These are phyloP conservation scores for Pichia terricola DNA, from an alignment of 1,139 yeast species.

Conservation along the genomic window DNA sequence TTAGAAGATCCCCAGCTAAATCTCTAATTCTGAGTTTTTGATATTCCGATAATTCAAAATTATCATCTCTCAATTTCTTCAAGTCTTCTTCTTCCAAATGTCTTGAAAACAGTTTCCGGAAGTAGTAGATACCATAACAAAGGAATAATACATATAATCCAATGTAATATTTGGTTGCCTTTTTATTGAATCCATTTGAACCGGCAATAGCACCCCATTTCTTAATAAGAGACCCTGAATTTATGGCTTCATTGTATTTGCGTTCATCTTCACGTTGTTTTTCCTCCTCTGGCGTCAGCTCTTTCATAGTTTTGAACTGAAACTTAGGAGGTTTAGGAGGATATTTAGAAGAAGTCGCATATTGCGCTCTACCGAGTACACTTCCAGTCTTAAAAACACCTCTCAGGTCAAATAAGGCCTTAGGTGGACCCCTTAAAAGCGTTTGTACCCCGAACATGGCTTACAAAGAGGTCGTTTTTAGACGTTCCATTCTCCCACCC, in stretches of 20 bases:
- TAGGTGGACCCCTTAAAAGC: background rate
- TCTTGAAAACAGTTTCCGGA: constrained; percentile 56
- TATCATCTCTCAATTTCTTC: constrained; percentile 34
- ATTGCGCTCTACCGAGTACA: too few relatives aligned
- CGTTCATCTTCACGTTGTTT: constrained; percentile 20
- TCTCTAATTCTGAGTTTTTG: constrained; percentile 54
- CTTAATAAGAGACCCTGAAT: constrained; percentile 23
- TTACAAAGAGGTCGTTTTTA: too few relatives aligned
- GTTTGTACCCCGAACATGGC: too few relatives aligned
- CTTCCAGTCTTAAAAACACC: too few relatives aligned
- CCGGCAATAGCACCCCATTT: constrained; percentile 39
- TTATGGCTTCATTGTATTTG: constrained; percentile 23
- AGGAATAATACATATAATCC: constrained; percentile 48
- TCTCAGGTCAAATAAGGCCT: background rate
- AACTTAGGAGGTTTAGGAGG: constrained; percentile 16
- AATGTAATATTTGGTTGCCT: constrained; percentile 45
- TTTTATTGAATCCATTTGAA: constrained; percentile 35
- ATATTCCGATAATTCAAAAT: constrained; percentile 44
- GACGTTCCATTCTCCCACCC: too few relatives aligned
- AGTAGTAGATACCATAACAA: constrained; percentile 53
- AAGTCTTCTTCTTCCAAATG: constrained; percentile 50
- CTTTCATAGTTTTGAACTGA: constrained; percentile 18
- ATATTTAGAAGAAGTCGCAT: background rate
- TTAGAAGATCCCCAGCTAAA: constrained; percentile 31
- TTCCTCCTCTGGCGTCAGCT: constrained; percentile 21